Conservation (phyloP, 2,329 filamentous ascomycete species). For the Venturia aucupariae region DNA sequence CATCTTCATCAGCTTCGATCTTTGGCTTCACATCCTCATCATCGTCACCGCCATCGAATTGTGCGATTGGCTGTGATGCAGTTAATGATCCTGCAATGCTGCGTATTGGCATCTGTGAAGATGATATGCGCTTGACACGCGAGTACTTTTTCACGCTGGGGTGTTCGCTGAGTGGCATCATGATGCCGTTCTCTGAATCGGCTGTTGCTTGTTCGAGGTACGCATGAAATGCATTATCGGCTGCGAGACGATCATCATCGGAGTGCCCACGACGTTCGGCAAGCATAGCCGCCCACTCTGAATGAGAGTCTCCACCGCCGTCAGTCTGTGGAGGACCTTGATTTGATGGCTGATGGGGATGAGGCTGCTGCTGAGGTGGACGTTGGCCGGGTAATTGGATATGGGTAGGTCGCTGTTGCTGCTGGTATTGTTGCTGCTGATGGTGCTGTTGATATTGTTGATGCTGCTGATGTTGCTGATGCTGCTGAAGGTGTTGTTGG, state of each 20-base stretch:
- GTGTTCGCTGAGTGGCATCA: slow-evolving; percentile 59
- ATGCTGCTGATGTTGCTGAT: slow-evolving; percentile 27
- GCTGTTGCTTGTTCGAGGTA: slow-evolving; percentile 54
- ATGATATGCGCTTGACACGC: background rate
- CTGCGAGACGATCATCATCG: slow-evolving; percentile 42
- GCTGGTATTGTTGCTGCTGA: slow-evolving; percentile 24
- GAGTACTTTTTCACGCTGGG: slow-evolving; percentile 28
- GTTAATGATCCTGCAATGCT: slow-evolving; percentile 13
- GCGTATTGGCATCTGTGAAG: slow-evolving; percentile 15
- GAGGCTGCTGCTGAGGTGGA: slow-evolving; percentile 24
- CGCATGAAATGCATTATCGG: slow-evolving; percentile 60
- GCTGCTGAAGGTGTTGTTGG: slow-evolving; percentile 20
- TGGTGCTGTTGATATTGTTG: slow-evolving; percentile 31
- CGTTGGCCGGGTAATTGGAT: slow-evolving; percentile 22
- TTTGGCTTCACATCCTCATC: slow-evolving; percentile 37
- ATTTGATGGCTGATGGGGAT: slow-evolving; percentile 35
- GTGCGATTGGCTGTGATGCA: slow-evolving; percentile 26
- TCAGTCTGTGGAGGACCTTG: slow-evolving; percentile 55
- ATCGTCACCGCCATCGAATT: slow-evolving; percentile 50
- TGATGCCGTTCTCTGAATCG: slow-evolving; percentile 65
- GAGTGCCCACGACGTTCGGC: slow-evolving; percentile 48
- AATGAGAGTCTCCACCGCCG: slow-evolving; percentile 54
- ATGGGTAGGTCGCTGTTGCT: slow-evolving; percentile 34
- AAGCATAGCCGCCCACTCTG: slow-evolving; percentile 50
- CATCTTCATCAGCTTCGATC: slow-evolving; percentile 68